These are phyloP conservation scores for Fragaria vesca DNA, from an alignment of 306 rosid species.

Conservation along the genomic window DNA sequence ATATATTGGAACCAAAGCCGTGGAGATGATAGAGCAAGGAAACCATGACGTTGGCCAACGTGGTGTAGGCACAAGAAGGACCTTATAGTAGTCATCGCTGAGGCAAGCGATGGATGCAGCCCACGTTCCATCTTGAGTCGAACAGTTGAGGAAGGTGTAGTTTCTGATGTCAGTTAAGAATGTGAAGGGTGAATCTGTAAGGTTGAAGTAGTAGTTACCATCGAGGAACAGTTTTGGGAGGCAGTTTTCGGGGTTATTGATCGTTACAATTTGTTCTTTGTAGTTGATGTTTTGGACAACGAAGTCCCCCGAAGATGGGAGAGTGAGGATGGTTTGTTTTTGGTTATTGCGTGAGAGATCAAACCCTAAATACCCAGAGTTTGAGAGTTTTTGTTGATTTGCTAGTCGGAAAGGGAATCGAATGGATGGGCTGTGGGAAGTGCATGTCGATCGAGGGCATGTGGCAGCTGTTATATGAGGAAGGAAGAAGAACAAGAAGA, in stretches of 20 bases:
- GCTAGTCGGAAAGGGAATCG: constrained; percentile 21
- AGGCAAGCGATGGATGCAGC: constrained; percentile 9
- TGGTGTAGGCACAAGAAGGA: not conserved
- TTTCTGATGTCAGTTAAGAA: not conserved
- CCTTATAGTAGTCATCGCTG: not conserved
- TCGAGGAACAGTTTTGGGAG: not conserved
- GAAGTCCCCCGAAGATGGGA: constrained; percentile 10
- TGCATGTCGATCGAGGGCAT: constrained; percentile 9
- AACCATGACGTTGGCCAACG: not conserved
- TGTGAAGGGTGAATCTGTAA: not conserved
- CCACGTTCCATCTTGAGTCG: not conserved
- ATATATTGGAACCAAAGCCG: not conserved
- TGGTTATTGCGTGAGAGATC: constrained; percentile 17
- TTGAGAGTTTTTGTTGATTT: not conserved
- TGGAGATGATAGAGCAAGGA: not conserved
- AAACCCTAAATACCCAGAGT: constrained; percentile 7
- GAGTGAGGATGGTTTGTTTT: not conserved
- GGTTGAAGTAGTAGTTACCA: not conserved
- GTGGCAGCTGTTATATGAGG: not conserved
- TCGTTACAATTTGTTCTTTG: not conserved
- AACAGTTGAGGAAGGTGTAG: constrained; percentile 10
- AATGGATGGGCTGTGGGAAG: not conserved
- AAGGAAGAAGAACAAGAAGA: not conserved
- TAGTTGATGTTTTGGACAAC: constrained; percentile 1
- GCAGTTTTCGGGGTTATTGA: constrained; percentile 3